These are phyloP conservation scores for Fraxinus quadrangulata DNA, from an alignment of 257 asterid species.

Conservation along the genomic window DNA sequence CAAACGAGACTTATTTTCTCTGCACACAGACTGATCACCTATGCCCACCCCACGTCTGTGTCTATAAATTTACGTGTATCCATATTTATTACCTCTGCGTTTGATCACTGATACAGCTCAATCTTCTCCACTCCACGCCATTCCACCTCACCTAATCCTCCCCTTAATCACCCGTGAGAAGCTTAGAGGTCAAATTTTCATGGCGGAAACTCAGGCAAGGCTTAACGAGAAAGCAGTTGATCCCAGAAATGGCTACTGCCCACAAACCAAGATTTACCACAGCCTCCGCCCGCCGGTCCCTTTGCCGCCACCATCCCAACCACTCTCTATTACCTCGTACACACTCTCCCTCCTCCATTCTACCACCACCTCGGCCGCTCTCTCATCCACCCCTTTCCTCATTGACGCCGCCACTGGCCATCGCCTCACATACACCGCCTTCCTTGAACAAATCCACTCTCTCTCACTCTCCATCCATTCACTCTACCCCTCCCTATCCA, in stretches of 20 bases:
- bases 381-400: constrained; percentile 64
- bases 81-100: too few relatives aligned
- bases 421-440: constrained; percentile 51
- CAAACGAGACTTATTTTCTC: too few relatives aligned
- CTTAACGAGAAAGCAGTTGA: constrained; percentile 25
- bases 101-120: too few relatives aligned
- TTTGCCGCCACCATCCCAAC: constrained; percentile 56
- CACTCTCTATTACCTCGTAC: constrained; percentile 54
- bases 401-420: constrained; percentile 60
- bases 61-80: too few relatives aligned
- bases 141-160: background rate
- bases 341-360: constrained; percentile 61
- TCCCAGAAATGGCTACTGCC: constrained; percentile 54
- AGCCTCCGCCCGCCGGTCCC: constrained; percentile 62
- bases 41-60: too few relatives aligned
- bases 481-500: constrained; percentile 47
- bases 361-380: constrained; percentile 43
- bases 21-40: too few relatives aligned
- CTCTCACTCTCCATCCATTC: constrained; percentile 56
- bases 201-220: constrained; percentile 37
- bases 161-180: background rate
- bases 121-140: too few relatives aligned
- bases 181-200: constrained; percentile 17
- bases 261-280: constrained; percentile 51
- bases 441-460: constrained; percentile 51